A percentile compares a stretch with the other conserved stretches of the same genome.
These are phyloP conservation scores for Laguncularia racemosa DNA, from an alignment of 345 rosid species.

Conservation along the genomic window DNA sequence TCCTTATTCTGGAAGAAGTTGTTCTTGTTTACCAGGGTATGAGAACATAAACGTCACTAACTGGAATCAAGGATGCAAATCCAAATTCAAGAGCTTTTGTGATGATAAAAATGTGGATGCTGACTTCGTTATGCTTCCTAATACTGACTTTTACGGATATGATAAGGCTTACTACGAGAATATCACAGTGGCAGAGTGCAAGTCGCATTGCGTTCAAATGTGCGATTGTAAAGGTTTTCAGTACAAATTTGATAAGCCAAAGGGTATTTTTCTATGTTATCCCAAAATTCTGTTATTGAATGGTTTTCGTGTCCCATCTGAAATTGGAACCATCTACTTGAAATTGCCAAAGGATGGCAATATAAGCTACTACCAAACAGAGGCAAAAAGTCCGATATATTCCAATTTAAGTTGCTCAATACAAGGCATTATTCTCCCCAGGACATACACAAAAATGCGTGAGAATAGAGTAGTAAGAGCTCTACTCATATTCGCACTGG, in stretches of 20 bases:
- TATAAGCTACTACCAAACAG: too few species aligned
- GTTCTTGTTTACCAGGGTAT: slow-evolving; percentile 16
- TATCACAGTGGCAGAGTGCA: slow-evolving; percentile 6
- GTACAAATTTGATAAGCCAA: not conserved
- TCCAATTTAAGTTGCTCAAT: not conserved
- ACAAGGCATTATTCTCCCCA: not conserved
- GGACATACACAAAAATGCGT: slow-evolving; percentile 2
- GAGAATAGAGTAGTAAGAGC: not conserved
- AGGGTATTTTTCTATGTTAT: slow-evolving; percentile 6
- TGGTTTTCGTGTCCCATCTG: not conserved
- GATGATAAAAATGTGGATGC: not conserved
- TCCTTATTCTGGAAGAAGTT: slow-evolving; percentile 12
- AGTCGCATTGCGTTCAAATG: not conserved
- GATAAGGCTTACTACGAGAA: not conserved
- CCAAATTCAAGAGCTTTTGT: slow-evolving; percentile 12
- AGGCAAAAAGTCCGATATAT: too few species aligned
- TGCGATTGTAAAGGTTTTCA: slow-evolving; percentile 10
- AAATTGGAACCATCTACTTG: slow-evolving; percentile 1
- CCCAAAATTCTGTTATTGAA: slow-evolving; percentile 7
- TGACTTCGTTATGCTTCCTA: slow-evolving; percentile 8
- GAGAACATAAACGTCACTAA: slow-evolving; percentile 3
- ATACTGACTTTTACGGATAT: slow-evolving; percentile 27
- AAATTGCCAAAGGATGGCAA: not conserved
- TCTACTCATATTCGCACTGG: slow-evolving; percentile 5
- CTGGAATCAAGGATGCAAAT: slow-evolving; percentile 19